A percentile compares a stretch with the other conserved stretches of the same genome.
phyloP scores from a whole-genome alignment of 106 monocot genomes.

The Vanilla planifolia region DNA sequence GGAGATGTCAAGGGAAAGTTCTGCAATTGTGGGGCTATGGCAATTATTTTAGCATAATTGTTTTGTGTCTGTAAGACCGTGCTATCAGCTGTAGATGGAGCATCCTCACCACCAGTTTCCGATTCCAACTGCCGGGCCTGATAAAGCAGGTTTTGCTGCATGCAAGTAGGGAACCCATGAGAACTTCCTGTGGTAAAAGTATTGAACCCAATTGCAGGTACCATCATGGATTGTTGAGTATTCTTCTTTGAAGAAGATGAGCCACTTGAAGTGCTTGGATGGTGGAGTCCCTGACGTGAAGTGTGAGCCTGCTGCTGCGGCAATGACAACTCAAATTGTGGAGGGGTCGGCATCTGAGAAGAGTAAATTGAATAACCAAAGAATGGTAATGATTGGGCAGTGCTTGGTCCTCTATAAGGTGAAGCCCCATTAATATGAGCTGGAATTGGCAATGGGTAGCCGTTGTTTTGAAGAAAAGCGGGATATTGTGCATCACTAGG shows the following conservation, averaged over 20 bases:
- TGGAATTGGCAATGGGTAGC: slow-evolving; percentile 72
- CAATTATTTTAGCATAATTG: slow-evolving; percentile 31
- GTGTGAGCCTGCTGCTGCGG: slow-evolving; percentile 12
- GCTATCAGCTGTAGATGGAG: slow-evolving; percentile 32
- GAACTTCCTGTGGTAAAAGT: slow-evolving; percentile 15
- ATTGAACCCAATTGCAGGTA: background rate
- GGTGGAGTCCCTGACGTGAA: slow-evolving; percentile 29
- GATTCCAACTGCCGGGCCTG: slow-evolving; percentile 26
- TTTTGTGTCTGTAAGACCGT: slow-evolving; percentile 40
- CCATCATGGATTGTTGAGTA: slow-evolving; percentile 24
- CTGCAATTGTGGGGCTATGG: slow-evolving; percentile 54
- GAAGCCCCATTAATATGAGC: slow-evolving; percentile 42
- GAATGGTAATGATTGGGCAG: slow-evolving; percentile 64
- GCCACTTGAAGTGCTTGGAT: slow-evolving; percentile 51
- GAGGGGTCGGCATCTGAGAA: slow-evolving; percentile 71
- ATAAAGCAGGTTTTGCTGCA: slow-evolving; percentile 22
- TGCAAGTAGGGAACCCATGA: slow-evolving; percentile 25
- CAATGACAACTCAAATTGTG: slow-evolving; percentile 57
- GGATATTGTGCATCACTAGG: slow-evolving; percentile 64
- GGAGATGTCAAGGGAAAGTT: slow-evolving; percentile 57
- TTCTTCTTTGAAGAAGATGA: slow-evolving; percentile 76
- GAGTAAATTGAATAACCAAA: slow-evolving; percentile 69
- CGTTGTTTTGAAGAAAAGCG: slow-evolving; percentile 77
- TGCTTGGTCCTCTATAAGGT: slow-evolving; percentile 41
- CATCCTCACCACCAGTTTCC: slow-evolving; percentile 34